Percentiles rank a stretch among this genome's conserved stretches.
Conservation (phyloP, 1,284 basidiomycete genomes). For the Trametes sp. region DNA sequence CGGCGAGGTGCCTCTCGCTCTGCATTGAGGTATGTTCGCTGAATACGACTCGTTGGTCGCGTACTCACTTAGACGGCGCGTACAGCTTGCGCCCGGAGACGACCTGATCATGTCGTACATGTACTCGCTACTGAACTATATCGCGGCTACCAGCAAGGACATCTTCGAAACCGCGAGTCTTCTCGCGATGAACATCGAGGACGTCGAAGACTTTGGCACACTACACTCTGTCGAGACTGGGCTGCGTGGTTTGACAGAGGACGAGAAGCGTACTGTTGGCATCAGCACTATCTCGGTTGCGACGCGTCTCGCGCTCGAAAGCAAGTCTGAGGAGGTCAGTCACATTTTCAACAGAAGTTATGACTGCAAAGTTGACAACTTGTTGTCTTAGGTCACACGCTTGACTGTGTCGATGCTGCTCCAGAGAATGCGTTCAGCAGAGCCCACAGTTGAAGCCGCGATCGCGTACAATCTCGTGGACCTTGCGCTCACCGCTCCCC, state of each 20-base stretch:
- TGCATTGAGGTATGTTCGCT: slow-evolving; percentile 77
- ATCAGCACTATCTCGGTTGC: slow-evolving; percentile 93
- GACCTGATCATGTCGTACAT: slow-evolving; percentile 94
- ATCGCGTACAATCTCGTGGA: slow-evolving; percentile 94
- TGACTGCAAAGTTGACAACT: background rate
- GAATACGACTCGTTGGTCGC: background rate
- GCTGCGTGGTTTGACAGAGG: slow-evolving; percentile 75
- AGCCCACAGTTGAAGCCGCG: slow-evolving; percentile 87
- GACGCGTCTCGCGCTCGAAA: slow-evolving; percentile 84
- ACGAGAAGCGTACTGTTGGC: slow-evolving; percentile 85
- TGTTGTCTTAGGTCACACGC: slow-evolving; percentile 69
- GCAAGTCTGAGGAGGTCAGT: slow-evolving; percentile 78
- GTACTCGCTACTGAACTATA: slow-evolving; percentile 94
- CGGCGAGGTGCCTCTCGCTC: slow-evolving; percentile 88
- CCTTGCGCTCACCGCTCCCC: slow-evolving; percentile 82
- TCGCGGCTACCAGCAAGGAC: slow-evolving; percentile 83
- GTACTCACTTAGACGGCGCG: background rate
- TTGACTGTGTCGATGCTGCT: slow-evolving; percentile 92
- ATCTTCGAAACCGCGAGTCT: slow-evolving; percentile 61
- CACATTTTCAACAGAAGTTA: background rate
- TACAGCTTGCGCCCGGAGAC: slow-evolving; percentile 83
- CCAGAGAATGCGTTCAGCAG: slow-evolving; percentile 86
- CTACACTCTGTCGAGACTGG: slow-evolving; percentile 66
- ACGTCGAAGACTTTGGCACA: slow-evolving; percentile 52
- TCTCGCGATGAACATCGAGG: slow-evolving; percentile 45